These are phyloP conservation scores for Cryptococcus floricola DNA, from an alignment of 1,284 basidiomycete genomes.

Conservation along the genomic window DNA sequence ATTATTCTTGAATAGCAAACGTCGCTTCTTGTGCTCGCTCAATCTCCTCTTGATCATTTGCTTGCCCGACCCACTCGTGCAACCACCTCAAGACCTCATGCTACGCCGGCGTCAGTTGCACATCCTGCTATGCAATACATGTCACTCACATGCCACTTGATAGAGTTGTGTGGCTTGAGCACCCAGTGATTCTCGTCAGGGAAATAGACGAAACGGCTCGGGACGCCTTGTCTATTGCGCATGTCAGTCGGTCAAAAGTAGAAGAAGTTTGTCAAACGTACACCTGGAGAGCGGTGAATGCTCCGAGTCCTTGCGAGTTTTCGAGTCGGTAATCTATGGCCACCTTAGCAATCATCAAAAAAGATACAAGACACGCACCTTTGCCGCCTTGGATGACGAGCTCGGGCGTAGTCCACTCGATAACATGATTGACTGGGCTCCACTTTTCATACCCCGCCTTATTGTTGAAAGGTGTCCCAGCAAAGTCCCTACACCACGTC, in stretches of 20 bases:
- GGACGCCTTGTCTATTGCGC: conserved; percentile 61
- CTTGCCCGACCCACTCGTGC: conserved; percentile 62
- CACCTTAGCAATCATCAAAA: background rate
- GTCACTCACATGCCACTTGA: conserved; percentile 55
- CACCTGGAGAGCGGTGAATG: conserved; percentile 41
- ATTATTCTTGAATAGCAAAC: background rate
- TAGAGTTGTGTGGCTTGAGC: conserved; percentile 48
- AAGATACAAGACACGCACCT: conserved; percentile 21
- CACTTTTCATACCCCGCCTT: conserved; percentile 44
- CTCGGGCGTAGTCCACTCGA: conserved; percentile 80
- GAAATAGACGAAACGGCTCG: conserved; percentile 80
- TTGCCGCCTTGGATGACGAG: conserved; percentile 80
- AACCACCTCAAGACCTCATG: conserved; percentile 86
- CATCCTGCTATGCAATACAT: conserved; percentile 34
- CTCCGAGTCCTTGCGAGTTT: conserved; percentile 69
- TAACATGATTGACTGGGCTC: conserved; percentile 69
- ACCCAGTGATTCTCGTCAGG: conserved; percentile 92
- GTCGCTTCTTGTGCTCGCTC: background rate
- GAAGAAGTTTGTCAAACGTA: conserved; percentile 4
- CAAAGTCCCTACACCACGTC: conserved; percentile 18
- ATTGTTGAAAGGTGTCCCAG: conserved; percentile 24
- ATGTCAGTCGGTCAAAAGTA: background rate
- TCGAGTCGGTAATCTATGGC: conserved; percentile 68
- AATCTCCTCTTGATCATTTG: conserved; percentile 9
- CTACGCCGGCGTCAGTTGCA: conserved; percentile 55